Evolutionary conservation across 1,284 basidiomycete species (phyloP).

Genomic region (Sphagnurus paluster): DNA sequence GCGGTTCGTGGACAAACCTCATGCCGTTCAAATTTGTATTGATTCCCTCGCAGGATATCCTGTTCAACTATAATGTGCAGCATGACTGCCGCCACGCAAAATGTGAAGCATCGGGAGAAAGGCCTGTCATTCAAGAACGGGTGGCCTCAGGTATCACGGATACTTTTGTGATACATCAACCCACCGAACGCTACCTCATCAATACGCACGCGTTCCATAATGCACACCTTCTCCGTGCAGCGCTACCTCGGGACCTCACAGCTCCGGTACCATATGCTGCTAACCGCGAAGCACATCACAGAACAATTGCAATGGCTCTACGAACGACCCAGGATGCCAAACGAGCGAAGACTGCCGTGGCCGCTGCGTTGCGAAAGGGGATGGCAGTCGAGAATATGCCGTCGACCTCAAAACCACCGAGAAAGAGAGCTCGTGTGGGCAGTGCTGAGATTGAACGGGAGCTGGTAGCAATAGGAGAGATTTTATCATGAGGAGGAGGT

Average conservation of each 20-base stretch:
- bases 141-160: conserved; percentile 20
- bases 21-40: not conserved
- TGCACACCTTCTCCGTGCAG: conserved; percentile 27
- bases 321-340: conserved; percentile 13
- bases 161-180: conserved; percentile 23
- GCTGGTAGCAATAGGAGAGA: no score
- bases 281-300: conserved; percentile 18
- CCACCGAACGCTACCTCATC: conserved; percentile 25
- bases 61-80: conserved; percentile 24
- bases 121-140: conserved; percentile 28
- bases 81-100: conserved; percentile 26
- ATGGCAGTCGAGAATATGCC: no score
- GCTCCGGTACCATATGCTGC: conserved; percentile 28
- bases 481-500: no score
- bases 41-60: conserved; percentile 17
- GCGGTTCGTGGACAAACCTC: no score
- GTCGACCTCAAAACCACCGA: no score
- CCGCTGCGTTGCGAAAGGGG: conserved; percentile 11
- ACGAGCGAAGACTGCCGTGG: conserved; percentile 5
- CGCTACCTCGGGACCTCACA: conserved; percentile 42
- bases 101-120: conserved; percentile 26
- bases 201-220: conserved; percentile 36
- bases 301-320: conserved; percentile 14
- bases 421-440: no score
- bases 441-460: no score